Evolutionary conservation across 768 basidiomycete genomes (phyloP).

Genomic region (Russula virescens): DNA sequence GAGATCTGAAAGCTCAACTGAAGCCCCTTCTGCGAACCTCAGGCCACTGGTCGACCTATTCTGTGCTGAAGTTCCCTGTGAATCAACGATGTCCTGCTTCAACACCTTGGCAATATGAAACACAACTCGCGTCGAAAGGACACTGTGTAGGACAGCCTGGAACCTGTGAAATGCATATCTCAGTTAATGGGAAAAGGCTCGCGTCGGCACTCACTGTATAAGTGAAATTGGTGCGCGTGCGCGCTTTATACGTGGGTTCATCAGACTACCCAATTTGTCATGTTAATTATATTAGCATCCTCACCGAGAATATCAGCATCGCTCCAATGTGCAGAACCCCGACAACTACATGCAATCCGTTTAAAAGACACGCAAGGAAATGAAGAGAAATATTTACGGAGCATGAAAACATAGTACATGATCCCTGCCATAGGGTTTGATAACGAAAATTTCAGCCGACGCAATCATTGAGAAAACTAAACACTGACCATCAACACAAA

Average conservation of each 20-base stretch:
- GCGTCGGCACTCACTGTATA: constrained; percentile 2
- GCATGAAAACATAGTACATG: constrained; percentile 22
- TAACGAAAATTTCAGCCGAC: not conserved
- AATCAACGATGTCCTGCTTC: not conserved
- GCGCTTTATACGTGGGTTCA: not conserved
- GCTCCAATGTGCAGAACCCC: constrained; percentile 13
- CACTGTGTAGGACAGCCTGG: constrained; percentile 11
- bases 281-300: not conserved
- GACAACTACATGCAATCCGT: not conserved
- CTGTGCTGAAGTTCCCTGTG: not conserved
- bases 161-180: not conserved
- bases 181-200: not conserved
- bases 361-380: not conserved
- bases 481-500: constrained; percentile 17
- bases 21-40: too few species aligned
- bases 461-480: not conserved
- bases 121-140: constrained; percentile 17
- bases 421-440: constrained; percentile 13
- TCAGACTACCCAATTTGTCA: not conserved
- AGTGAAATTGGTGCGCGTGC: not conserved
- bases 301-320: constrained; percentile 9
- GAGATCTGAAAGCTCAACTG: too few species aligned
- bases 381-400: constrained; percentile 1
- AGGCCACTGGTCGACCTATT: not conserved
- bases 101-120: constrained; percentile 5